phyloP scores from a whole-genome alignment of 2,329 filamentous ascomycete genomes.

The Aspergillus fumigatiaffinis region DNA sequence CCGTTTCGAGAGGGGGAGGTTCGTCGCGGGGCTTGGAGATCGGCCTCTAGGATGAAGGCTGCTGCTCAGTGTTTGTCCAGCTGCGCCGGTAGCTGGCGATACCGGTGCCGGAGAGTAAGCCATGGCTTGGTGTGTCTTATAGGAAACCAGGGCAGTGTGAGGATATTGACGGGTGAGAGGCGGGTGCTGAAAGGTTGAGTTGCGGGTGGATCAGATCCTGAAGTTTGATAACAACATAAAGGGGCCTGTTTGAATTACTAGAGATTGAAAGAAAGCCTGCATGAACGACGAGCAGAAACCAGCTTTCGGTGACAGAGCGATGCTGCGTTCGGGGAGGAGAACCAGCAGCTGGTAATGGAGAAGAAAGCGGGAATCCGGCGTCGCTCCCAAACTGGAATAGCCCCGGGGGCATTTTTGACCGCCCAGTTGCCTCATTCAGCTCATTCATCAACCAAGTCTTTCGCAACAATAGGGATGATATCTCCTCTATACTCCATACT shows the following conservation, averaged over 20 bases:
- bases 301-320: not conserved
- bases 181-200: not conserved
- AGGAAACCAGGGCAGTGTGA: not conserved
- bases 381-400: slow-evolving; percentile 17
- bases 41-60: slow-evolving; percentile 21
- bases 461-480: not conserved
- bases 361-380: slow-evolving; percentile 14
- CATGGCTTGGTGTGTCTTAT: slow-evolving; percentile 21
- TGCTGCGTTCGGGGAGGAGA: slow-evolving; percentile 12
- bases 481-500: not conserved
- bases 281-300: not conserved
- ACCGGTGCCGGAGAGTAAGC: slow-evolving; percentile 38
- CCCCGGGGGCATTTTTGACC: slow-evolving; percentile 17
- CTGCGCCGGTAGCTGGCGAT: slow-evolving; percentile 24
- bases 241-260: not conserved
- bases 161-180: slow-evolving; percentile 1
- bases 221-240: not conserved
- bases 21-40: slow-evolving; percentile 31
- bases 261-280: not conserved
- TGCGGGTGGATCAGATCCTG: not conserved
- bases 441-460: not conserved
- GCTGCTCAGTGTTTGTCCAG: slow-evolving; percentile 17
- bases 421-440: not conserved
- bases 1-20: slow-evolving; percentile 66
- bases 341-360: slow-evolving; percentile 14